Evolutionary conservation across 345 rosid genomes (phyloP).

Genomic region (Populus nigra): DNA sequence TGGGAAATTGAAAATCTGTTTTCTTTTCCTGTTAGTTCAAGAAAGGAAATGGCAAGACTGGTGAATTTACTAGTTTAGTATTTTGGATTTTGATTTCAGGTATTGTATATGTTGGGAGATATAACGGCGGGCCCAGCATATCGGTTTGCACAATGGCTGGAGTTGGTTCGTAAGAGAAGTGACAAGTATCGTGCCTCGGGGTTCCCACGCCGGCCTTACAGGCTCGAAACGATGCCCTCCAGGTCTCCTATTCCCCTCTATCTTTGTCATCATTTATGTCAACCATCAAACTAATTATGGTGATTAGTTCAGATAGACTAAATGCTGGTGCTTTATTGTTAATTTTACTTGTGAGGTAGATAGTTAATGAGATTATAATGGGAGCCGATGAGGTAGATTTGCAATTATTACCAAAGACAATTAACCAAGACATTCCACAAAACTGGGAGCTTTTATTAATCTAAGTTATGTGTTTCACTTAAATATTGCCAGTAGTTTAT

Average conservation of each 20-base stretch:
- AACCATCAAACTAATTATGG: not conserved
- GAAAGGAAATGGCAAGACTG: not conserved
- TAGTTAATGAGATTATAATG: not conserved
- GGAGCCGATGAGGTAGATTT: not conserved
- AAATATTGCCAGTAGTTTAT: not conserved
- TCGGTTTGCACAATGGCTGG: slow-evolving; percentile 94
- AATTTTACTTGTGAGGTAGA: not conserved
- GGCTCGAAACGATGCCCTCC: slow-evolving; percentile 45
- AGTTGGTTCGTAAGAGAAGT: slow-evolving; percentile 93
- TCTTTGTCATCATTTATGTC: not conserved
- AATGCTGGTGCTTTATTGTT: no score
- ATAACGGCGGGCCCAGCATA: slow-evolving; percentile 78
- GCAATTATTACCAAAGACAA: no score
- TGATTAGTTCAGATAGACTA: not conserved
- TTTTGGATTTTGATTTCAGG: slow-evolving; percentile 41
- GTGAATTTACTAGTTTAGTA: not conserved
- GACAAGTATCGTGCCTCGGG: slow-evolving; percentile 73
- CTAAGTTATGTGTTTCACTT: not conserved
- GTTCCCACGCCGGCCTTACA: slow-evolving; percentile 67
- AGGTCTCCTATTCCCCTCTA: slow-evolving; percentile 20
- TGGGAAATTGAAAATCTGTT: not conserved
- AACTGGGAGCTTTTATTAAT: not conserved
- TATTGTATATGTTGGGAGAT: slow-evolving; percentile 97
- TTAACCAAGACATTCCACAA: not conserved
- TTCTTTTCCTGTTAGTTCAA: not conserved